Percentiles rank a stretch among this genome's conserved stretches.
These are phyloP conservation scores for Lagerstroemia fauriei DNA, from an alignment of 441 rosid genomes.

Conservation along the genomic window DNA sequence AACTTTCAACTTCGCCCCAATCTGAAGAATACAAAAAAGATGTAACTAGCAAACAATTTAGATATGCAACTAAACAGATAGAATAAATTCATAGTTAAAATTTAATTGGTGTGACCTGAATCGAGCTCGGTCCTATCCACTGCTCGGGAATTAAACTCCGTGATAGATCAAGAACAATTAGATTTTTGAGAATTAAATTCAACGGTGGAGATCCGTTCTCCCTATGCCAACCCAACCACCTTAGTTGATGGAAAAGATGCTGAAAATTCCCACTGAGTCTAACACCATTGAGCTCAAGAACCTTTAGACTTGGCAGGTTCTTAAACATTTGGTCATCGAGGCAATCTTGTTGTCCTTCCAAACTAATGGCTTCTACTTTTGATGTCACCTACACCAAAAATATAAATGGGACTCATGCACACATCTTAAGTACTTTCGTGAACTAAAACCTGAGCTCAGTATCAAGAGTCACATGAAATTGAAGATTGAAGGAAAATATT, in stretches of 20 bases:
- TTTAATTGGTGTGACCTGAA: background rate
- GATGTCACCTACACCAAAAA: background rate
- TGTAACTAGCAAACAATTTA: no score
- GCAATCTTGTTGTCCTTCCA: background rate
- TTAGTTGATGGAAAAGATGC: background rate
- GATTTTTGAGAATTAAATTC: background rate
- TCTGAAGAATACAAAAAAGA: background rate
- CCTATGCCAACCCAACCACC: constrained; percentile 14
- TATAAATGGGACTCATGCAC: background rate
- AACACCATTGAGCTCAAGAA: constrained; percentile 5
- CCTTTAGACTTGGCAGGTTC: background rate
- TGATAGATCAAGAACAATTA: background rate
- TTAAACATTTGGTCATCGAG: background rate
- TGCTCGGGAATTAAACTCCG: background rate
- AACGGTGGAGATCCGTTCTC: background rate
- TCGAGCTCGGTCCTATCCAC: background rate
- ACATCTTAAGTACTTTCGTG: no score
- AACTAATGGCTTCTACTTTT: constrained; percentile 5
- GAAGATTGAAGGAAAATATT: background rate
- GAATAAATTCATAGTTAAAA: background rate
- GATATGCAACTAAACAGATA: no score
- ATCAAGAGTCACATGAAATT: background rate
- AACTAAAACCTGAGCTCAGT: background rate
- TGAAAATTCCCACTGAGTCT: constrained; percentile 1
- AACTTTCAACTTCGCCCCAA: constrained; percentile 2